Base-by-base conservation (phyloP, 441 rosid genomes). In the Adansonia grandidieri region DNA sequence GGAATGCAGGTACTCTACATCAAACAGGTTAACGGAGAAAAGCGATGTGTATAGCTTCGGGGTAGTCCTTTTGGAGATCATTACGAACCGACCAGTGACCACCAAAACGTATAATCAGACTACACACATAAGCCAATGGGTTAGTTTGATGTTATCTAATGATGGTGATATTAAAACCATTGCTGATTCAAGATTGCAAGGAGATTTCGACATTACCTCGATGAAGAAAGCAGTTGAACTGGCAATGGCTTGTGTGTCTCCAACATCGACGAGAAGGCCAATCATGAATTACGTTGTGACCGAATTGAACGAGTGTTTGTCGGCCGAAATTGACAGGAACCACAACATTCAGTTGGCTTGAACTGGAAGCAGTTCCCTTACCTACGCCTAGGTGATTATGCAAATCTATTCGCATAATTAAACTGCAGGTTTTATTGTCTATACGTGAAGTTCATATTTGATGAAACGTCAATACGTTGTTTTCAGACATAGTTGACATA, bases 41-140 rank as follows among this genome's bases (percentile, higher is more conserved):
- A 65, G 69, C 9, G 48, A 64, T 37, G 69, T 37, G 11, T 37
- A 14, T 64, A 64, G 69, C 69, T 37, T 64, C 17, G 69, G 69
- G 47, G 69, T 37, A 14, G 69, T 15, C 47, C 45, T 64, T 8
- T 64, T 64, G 69, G 69, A 64, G 47, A 64, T 37, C 45, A 64
- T 64, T 17, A 64, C 69, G 69, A 64, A 15, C 69, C 17, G 47
- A 64, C 69, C 69, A 2, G 69, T 15, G 19, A 32, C 11, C 6
- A 64, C 69, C 2, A 64, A 64, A 32, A 64, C 20, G 19, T 64
- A 64, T 32, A 64, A 15, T 6, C 47, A 37, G 69, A 7, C 69
- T 37, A 64, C 20, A 14, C 69, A 64, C 15, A 37, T 64, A 64
- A 37, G 69, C 20, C 47, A 64, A 64, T 15, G 47, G 69, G 20